phyloP scores from a whole-genome alignment of 202 grass and related monocot genomes.

The Bolboschoenoplectus hybrid region DNA sequence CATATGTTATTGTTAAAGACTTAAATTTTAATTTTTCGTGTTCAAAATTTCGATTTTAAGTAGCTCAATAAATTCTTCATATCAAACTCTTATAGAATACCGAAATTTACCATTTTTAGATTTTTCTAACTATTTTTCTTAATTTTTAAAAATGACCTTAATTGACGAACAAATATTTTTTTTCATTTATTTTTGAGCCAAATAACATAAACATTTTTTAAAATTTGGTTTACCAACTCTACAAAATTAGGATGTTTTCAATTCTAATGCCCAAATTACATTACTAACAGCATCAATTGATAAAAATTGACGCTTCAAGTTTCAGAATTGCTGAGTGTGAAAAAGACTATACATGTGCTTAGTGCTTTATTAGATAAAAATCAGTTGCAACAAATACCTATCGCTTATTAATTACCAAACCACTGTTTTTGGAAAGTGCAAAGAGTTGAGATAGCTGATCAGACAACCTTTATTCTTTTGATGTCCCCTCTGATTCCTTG shows the following conservation, averaged over 20 bases:
- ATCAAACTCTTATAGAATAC: too few species aligned
- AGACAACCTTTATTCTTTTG: not conserved
- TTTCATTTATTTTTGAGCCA: too few species aligned
- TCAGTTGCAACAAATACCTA: constrained; percentile 22
- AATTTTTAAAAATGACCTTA: too few species aligned
- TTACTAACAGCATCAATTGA: not conserved
- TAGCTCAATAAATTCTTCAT: too few species aligned
- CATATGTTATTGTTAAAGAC: too few species aligned
- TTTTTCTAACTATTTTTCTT: too few species aligned
- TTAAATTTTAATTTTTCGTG: too few species aligned
- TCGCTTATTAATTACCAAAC: constrained; percentile 11
- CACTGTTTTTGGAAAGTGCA: not conserved
- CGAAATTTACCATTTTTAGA: too few species aligned
- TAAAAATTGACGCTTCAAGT: not conserved
- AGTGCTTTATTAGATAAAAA: not conserved
- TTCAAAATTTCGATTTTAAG: too few species aligned
- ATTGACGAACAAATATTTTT: too few species aligned
- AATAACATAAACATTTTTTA: not conserved
- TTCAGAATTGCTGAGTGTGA: not conserved
- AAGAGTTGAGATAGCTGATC: not conserved
- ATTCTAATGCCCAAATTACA: not conserved
- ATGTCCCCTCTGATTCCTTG: not conserved
- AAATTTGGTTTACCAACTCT: not conserved
- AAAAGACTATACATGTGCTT: not conserved
- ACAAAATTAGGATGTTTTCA: not conserved